Base-by-base conservation (phyloP, 2,329 filamentous ascomycete genomes). In the Ophiobolus disseminans region DNA sequence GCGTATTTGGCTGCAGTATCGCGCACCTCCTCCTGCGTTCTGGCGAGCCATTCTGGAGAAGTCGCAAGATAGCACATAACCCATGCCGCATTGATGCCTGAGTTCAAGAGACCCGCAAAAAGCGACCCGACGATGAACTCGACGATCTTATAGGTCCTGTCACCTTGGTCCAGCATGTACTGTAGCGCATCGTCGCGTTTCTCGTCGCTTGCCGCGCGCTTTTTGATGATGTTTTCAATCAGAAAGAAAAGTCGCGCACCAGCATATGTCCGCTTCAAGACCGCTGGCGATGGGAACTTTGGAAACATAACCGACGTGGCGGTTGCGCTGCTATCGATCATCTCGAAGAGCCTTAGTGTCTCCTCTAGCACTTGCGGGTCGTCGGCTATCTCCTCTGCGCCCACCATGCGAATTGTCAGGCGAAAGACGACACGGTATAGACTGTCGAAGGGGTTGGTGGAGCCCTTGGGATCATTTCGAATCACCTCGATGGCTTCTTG, bases 71-170 rank as follows among this genome's bases (percentile, higher is more conserved):
- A 72, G 55, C 57, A 63, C 19, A 68, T 40, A 2, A 84, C 68
- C 75, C 78, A 84, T 2, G 78, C 77, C 1, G 79, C 78, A 54
- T 82, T 84, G 62, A 82, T 77, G 30, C 81, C 81, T 19, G 72
- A 80, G 66, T 85, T 85, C n/a, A 84, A 55, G 25, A 81, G 70
- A n/a, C 82, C 82, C 1, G 82, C 82, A 59, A 82, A 83, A 3
- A 86, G 67, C 0, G 80, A 71, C 10, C 77, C 76, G n/a, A 84
- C 68, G 25, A 82, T 73, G 63, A 84, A 82, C 10, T 57, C 55
- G 13, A 81, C 70, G 25, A 82, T 77, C 37, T 75, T 68, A 6
- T 64, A 57, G 9, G 78, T 73, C 13, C 63, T 67, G n/a, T 79
- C 75, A 4, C 78, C 81, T 22, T 76, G 66, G 32, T 85, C 82